Base-by-base conservation (phyloP, 176 grass and related monocot genomes). In the Oryza australiensis region DNA sequence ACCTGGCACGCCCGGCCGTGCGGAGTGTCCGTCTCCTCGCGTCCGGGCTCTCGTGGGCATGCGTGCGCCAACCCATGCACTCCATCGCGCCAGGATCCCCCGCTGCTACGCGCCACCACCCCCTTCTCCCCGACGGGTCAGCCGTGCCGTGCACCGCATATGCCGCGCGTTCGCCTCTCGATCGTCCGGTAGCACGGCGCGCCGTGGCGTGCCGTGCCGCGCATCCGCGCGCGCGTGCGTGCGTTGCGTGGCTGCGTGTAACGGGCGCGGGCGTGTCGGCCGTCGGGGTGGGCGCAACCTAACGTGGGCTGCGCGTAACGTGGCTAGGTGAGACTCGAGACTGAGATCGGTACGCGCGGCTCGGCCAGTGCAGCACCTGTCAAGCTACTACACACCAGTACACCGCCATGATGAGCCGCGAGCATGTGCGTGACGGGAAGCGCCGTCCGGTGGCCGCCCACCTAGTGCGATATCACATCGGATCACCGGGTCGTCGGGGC, bases 241-340 rank as follows among this genome's bases (percentile, higher is more conserved):
- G 68, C 38, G 68, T 5, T 2, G 68, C 38, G 68, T 5, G 37
- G 14, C 18, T 30, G 29, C 37, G 57, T 14, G 46, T 15, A 49
- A 55, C 51, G 51, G 51, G 53, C 3, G 7, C 6, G 26, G 40
- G 48, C 28, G 12, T 81, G 67, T 43, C 24, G 48, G 48, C 4
- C 79, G 53, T 64, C 12, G 26, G 70, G 14, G 38, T 73, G 69
- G 80, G 80, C 70, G 70, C 70, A 3, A 65, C 80, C 70, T 83
- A 64, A 83, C 59, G 70, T 83, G 69, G 30, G 34, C 34, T 35
- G 34, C 34, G 34, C 34, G 34, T 35, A 35, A 35, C 34, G 34
- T 35, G 34, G 7, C 34, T 35, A 35, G 0, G 34, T 7, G 34
- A 35, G 34, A 35, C 5, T n/a, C n/a, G n/a, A n/a, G 20, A 45